Base-by-base conservation (phyloP, 345 rosid genomes). In the Toxicodendron radicans region DNA sequence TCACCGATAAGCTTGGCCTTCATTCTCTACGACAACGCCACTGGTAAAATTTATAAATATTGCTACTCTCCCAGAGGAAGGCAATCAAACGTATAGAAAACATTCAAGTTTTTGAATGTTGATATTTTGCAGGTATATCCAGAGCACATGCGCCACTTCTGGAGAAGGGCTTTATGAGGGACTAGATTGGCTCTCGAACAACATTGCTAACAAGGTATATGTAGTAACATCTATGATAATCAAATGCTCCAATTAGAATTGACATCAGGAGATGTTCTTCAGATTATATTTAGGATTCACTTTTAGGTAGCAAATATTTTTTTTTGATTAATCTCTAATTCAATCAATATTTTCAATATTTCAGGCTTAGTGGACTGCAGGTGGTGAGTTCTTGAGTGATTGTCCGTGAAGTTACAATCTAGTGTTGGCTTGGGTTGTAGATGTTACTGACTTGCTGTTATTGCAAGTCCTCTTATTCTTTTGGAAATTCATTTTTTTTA, bases 61-160 rank as follows among this genome's bases (percentile, higher is more conserved):
- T 38, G 64, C 14, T 20, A 7, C 8, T 23, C 21, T 59, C 21
- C 17, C 6, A 1, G 45, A 12, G 23, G 10, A 14, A 7, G 18
- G 14, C 8, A 51, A 51, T 0, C 35, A 5, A 45, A 10, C 27
- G 2, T 43, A 23, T 8, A 58, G 24, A 45, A 71, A 49, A 18
- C 18, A 23, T 18, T 17, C 62, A 51, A 21, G 60, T 45, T 52
- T 0, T 2, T 54, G 30, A 53, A 11, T 73, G 17, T 64, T 7
- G 3, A 2, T 23, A 16, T 73, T 53, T 33, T 66, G 45, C 79
- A 83, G 86, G 86, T 83, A 83, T 53, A 83, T 83, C 68, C 86
- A 83, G 81, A 83, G 83, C 83, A 83, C 86, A 16, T 79, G 86
- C 35, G 69, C 75, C 35, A 62, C 75, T 62, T 73, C 75, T 17